Conservation (phyloP, 176 grass and related monocot species). For the Rhynchospora tenuis region DNA sequence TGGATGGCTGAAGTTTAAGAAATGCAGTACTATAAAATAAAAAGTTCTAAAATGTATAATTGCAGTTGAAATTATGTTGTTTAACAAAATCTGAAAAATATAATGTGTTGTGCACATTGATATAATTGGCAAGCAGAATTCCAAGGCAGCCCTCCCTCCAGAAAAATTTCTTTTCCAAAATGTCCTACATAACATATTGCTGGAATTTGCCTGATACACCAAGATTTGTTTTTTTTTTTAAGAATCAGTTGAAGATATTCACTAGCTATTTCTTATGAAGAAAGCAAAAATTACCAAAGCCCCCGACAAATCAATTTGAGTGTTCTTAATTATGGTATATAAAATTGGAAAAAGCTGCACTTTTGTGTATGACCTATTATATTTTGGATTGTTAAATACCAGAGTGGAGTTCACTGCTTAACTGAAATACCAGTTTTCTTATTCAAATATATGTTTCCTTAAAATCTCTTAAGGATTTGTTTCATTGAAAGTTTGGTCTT, state of each 20-base stretch:
- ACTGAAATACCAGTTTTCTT: too few species aligned
- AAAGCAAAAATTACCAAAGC: too few species aligned
- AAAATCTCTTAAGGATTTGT: background rate
- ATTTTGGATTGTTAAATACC: too few species aligned
- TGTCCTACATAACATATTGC: background rate
- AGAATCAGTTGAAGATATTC: too few species aligned
- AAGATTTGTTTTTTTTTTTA: background rate
- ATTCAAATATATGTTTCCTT: background rate
- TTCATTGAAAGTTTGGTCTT: background rate
- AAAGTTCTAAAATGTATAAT: background rate
- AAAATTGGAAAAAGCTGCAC: too few species aligned
- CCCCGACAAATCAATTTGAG: background rate
- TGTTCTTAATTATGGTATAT: background rate
- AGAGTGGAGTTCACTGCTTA: too few species aligned
- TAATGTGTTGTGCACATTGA: background rate
- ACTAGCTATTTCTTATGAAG: too few species aligned
- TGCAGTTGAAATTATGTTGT: background rate
- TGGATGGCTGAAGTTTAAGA: background rate
- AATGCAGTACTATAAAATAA: background rate
- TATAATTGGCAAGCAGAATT: background rate
- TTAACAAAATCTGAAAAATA: slow-evolving; percentile 1
- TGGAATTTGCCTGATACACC: background rate
- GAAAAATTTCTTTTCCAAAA: background rate
- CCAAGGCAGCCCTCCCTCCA: background rate
- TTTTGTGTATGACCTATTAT: too few species aligned